Evolutionary conservation across 2,329 filamentous ascomycete species (phyloP), one percentile per base, ranked within the genome.

Genomic region (Aspergillus quadrilineatus): DNA sequence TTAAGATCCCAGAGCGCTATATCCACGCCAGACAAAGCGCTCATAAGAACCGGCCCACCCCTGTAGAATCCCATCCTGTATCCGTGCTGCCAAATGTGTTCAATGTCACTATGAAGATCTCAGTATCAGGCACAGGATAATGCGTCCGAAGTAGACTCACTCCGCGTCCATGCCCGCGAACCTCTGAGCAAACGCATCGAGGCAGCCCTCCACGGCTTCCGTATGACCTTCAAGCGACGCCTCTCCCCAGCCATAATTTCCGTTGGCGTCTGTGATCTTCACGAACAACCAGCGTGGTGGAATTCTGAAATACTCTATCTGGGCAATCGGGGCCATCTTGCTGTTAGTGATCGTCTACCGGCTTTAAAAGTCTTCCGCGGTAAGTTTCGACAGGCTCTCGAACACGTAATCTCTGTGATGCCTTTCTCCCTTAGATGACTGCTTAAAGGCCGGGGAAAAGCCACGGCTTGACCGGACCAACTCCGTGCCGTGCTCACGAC

Each of bases 1-100:
- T 92, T 91, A 17, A 92, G 76, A 72, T 92, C 89, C 89, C 89
- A 92, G 0, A 92, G 75, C 0, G 89, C 89, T 69, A 92, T 92
- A 66, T 92, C 89, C 50, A 92, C 84, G 2, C 89, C 89, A 0
- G 88, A 84, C 14, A 92, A 73, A 0, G 89, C 89, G 62, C 85
- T 89, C 88, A 92, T 92, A 62, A 92, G 87, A 8, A 92, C 89
- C 0, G 89, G 87, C 0, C 89, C 89, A 2, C 89, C 89, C 29
- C 89, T 80, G 71, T 92, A 92, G 71, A 92, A 93, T 0, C 84
- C 84, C 42, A 82, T 77, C 42, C 89, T 81, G 82, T 52, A 52
- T 12, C 50, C 50, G 30, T 52, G 41, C 14, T 92, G 89, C 89
- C 89, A 93, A 56, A 92, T 87, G 60, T 91, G 86, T 67, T 93